phyloP scores from a whole-genome alignment of 2,329 filamentous ascomycete species.

The Emericellopsis cladophorae region DNA sequence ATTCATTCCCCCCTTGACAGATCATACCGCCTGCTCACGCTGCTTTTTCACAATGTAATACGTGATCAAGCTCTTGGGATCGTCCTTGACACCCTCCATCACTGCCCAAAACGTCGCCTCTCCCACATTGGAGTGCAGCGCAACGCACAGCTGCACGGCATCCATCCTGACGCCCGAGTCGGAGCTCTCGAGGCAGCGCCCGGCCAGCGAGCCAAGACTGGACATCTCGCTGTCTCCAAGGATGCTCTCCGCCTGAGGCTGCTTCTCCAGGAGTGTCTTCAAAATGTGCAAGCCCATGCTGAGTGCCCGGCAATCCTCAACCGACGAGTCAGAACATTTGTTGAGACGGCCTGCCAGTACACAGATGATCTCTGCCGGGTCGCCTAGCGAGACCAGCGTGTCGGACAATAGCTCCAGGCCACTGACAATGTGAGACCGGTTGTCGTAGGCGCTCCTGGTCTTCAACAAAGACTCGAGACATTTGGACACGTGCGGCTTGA shows the following conservation, averaged over 20 bases:
- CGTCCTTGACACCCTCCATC: conserved; percentile 52
- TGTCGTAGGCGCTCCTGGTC: conserved; percentile 54
- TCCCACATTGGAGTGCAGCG: conserved; percentile 50
- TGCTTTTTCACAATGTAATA: conserved; percentile 69
- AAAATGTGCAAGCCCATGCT: conserved; percentile 54
- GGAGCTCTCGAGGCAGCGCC: conserved; percentile 44
- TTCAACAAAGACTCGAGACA: conserved; percentile 55
- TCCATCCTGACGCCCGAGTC: conserved; percentile 59
- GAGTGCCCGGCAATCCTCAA: conserved; percentile 36
- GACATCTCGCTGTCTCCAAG: conserved; percentile 39
- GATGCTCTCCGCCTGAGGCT: conserved; percentile 31
- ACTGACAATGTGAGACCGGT: conserved; percentile 57
- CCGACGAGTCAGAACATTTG: conserved; percentile 22
- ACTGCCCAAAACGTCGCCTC: conserved; percentile 55
- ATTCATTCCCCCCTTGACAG: not conserved
- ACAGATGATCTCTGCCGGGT: conserved; percentile 45
- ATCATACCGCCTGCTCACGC: conserved; percentile 28
- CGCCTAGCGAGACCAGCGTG: conserved; percentile 55
- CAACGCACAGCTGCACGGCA: conserved; percentile 67
- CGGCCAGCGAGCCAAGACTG: conserved; percentile 35
- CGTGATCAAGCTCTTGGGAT: conserved; percentile 64
- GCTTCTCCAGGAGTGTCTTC: conserved; percentile 41
- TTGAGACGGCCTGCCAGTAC: conserved; percentile 38
- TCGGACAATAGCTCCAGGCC: conserved; percentile 63
- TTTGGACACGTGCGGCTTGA: conserved; percentile 53